Evolutionary conservation across 164 flowering plant genomes (phyloP).

Genomic region (Magnolia officinalis): DNA sequence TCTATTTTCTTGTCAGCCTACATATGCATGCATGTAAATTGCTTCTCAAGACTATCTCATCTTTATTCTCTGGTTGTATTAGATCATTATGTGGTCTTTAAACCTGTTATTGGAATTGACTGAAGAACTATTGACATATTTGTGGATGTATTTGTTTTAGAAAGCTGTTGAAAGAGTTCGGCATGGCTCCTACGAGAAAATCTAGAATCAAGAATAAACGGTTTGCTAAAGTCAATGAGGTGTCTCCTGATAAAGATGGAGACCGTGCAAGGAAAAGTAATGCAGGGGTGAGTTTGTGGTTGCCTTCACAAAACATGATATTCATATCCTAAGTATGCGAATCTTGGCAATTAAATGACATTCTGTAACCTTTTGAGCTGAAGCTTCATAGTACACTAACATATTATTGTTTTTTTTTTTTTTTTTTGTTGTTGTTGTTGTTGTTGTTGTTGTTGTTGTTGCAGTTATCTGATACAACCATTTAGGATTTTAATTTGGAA

Average conservation of each 20-base stretch:
- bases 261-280: constrained; percentile 38
- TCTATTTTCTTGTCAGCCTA: background rate
- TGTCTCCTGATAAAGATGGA: constrained; percentile 42
- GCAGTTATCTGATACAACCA: too few relatives aligned
- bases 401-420: too few relatives aligned
- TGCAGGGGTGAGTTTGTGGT: constrained; percentile 40
- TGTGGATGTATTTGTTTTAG: constrained; percentile 8
- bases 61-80: too few relatives aligned
- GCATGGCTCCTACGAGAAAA: constrained; percentile 54
- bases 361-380: too few relatives aligned
- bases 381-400: too few relatives aligned
- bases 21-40: too few relatives aligned
- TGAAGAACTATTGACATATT: background rate
- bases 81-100: too few relatives aligned
- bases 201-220: constrained; percentile 44
- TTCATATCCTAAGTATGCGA: background rate
- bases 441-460: too few relatives aligned
- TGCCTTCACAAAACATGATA: background rate
- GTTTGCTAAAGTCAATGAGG: constrained; percentile 36
- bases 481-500: too few relatives aligned
- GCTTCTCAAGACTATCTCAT: too few relatives aligned
- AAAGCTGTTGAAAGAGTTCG: background rate
- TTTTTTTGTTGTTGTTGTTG: too few relatives aligned
- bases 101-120: too few relatives aligned
- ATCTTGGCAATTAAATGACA: background rate